These are phyloP conservation scores for Colletotrichum neosansevieriae DNA, from an alignment of 2,329 filamentous ascomycete species.

Conservation along the genomic window DNA sequence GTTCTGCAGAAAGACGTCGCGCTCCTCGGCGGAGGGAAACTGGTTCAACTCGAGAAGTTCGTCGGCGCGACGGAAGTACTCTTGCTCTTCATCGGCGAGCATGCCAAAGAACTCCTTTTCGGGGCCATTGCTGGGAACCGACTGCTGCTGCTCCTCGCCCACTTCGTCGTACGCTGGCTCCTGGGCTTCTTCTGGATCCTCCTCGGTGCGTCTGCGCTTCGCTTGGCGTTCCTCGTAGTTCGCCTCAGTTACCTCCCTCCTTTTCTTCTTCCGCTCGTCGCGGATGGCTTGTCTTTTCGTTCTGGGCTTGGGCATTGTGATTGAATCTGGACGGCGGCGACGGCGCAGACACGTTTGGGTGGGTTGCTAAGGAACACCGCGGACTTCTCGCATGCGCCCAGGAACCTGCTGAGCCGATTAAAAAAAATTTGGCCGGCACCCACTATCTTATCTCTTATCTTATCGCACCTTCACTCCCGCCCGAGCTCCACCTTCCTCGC, in stretches of 20 bases:
- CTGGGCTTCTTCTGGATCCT: conserved; percentile 42
- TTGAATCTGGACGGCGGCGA: conserved; percentile 9
- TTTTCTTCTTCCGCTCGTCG: conserved; percentile 57
- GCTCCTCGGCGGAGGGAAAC: conserved; percentile 82
- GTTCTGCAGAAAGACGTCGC: conserved; percentile 78
- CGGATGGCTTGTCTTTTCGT: conserved; percentile 55
- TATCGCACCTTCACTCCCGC: conserved; percentile 20
- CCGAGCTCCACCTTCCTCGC: not conserved
- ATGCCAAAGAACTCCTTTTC: conserved; percentile 91
- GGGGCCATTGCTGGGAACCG: conserved; percentile 44
- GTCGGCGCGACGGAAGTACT: conserved; percentile 93
- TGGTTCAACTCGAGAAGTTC: conserved; percentile 91
- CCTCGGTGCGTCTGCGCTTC: conserved; percentile 43
- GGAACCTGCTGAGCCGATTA: not conserved
- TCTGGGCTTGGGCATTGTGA: conserved; percentile 58
- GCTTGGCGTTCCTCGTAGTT: conserved; percentile 36
- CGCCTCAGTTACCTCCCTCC: conserved; percentile 45
- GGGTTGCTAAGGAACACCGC: conserved; percentile 15
- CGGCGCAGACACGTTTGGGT: not conserved
- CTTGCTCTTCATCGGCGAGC: conserved; percentile 91
- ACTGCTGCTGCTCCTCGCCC: conserved; percentile 47
- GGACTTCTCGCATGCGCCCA: conserved; percentile 4
- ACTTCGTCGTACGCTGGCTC: conserved; percentile 42
- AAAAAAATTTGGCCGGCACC: conserved; percentile 23
- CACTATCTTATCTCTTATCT: conserved; percentile 44